Conservation (phyloP, 441 rosid genomes). For the Rhodomyrtus psidioides region DNA sequence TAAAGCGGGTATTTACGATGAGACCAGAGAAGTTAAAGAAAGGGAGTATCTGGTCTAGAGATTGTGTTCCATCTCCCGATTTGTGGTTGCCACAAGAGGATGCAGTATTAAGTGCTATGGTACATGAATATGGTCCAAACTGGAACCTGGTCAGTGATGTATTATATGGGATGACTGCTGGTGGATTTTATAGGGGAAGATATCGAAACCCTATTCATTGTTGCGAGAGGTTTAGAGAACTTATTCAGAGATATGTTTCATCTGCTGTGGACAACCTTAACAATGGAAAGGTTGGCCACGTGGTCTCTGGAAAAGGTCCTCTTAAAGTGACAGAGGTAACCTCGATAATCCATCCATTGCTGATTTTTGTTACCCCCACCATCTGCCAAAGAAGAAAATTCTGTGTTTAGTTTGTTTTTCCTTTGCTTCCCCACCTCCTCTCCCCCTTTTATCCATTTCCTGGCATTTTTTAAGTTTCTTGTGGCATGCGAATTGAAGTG, state of each 20-base stretch:
- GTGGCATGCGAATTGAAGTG: neutral
- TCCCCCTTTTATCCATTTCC: neutral
- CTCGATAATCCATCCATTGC: neutral
- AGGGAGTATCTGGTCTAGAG: slow-evolving; percentile 93
- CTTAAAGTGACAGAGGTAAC: slow-evolving; percentile 96
- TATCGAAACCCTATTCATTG: slow-evolving; percentile 93
- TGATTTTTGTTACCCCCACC: neutral
- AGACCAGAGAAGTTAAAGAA: slow-evolving; percentile 91
- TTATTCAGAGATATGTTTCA: slow-evolving; percentile 66
- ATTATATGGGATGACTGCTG: slow-evolving; percentile 90
- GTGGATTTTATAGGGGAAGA: slow-evolving; percentile 92
- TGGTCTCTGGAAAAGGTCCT: slow-evolving; percentile 87
- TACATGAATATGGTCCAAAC: slow-evolving; percentile 94
- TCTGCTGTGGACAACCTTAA: slow-evolving; percentile 55
- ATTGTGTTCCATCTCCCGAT: slow-evolving; percentile 92
- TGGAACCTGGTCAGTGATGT: slow-evolving; percentile 87
- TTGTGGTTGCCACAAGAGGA: slow-evolving; percentile 97
- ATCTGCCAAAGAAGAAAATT: neutral
- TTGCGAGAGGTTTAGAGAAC: slow-evolving; percentile 93
- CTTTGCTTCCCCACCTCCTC: neutral
- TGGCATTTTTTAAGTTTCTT: neutral
- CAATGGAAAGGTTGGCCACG: slow-evolving; percentile 54
- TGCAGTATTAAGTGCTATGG: slow-evolving; percentile 95
- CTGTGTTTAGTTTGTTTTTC: neutral
- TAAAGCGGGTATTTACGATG: slow-evolving; percentile 74